Conservation (phyloP, 106 monocot species). For the Amphibolis antarctica region DNA sequence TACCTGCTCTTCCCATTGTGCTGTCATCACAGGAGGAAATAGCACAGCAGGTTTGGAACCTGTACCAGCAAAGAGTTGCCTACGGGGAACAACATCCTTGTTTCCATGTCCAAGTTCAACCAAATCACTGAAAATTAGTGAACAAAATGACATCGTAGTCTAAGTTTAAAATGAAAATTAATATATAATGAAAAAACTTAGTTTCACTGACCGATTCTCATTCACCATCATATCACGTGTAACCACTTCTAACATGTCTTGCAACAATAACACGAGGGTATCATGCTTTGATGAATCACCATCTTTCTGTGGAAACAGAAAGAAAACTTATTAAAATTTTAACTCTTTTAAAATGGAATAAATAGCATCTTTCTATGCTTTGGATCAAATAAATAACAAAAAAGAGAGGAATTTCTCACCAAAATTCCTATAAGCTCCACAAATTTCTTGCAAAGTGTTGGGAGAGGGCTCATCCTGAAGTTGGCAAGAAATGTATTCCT, state of each 20-base stretch:
- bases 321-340: not conserved
- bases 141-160: not conserved
- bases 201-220: constrained; percentile 61
- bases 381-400: not conserved
- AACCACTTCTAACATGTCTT: constrained; percentile 99
- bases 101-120: constrained; percentile 95
- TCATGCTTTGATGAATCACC: constrained; percentile 68
- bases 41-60: constrained; percentile 76
- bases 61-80: constrained; percentile 94
- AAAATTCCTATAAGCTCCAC: constrained; percentile 80
- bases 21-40: constrained; percentile 69
- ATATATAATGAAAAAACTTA: not conserved
- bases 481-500: constrained; percentile 73
- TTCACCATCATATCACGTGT: constrained; percentile 98
- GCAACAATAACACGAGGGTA: constrained; percentile 70
- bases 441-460: constrained; percentile 67
- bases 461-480: constrained; percentile 84
- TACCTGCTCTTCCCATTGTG: constrained; percentile 99
- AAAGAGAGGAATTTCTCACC: constrained; percentile 28
- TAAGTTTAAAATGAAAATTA: not conserved
- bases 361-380: not conserved
- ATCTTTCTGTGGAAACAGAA: constrained; percentile 51
- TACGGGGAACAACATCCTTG: constrained; percentile 71
- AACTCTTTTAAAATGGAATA: not conserved
- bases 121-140: constrained; percentile 51